Evolutionary conservation across 2,329 filamentous ascomycete species (phyloP).

Genomic region (Paecilomyces formosus): DNA sequence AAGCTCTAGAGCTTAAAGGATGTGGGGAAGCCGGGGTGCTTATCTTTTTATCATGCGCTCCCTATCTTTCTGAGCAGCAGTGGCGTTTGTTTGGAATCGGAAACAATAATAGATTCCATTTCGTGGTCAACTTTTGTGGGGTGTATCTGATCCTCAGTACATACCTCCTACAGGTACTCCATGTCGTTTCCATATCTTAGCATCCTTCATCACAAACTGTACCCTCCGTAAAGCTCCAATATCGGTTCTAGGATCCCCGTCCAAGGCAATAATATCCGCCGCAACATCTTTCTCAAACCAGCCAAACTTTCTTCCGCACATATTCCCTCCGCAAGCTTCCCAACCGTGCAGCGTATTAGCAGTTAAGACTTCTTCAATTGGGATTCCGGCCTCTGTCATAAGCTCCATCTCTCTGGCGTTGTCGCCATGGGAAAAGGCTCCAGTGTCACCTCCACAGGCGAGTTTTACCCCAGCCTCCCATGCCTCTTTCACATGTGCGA

Average conservation of each 20-base stretch:
- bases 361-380: slow-evolving; percentile 43
- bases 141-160: neutral
- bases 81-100: neutral
- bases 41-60: neutral
- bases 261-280: slow-evolving; percentile 47
- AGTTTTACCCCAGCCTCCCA: slow-evolving; percentile 37
- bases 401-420: slow-evolving; percentile 49
- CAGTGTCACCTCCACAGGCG: slow-evolving; percentile 49
- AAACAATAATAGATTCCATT: too few species aligned
- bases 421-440: slow-evolving; percentile 47
- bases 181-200: neutral
- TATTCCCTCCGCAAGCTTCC: slow-evolving; percentile 48
- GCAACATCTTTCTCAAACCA: slow-evolving; percentile 42
- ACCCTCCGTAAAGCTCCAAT: neutral
- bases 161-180: neutral
- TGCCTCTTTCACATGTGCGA: slow-evolving; percentile 38
- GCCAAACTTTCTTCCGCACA: slow-evolving; percentile 47
- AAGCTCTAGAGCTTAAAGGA: neutral
- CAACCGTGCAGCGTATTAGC: slow-evolving; percentile 47
- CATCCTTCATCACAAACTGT: slow-evolving; percentile 1
- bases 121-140: too few species aligned
- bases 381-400: slow-evolving; percentile 45
- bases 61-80: neutral
- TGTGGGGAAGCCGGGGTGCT: neutral
- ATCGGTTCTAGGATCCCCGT: slow-evolving; percentile 29